Percentiles rank a stretch among this genome's conserved stretches.
These are phyloP conservation scores for Avena atlantica DNA, from an alignment of 176 grass and related monocot species.

Conservation along the genomic window DNA sequence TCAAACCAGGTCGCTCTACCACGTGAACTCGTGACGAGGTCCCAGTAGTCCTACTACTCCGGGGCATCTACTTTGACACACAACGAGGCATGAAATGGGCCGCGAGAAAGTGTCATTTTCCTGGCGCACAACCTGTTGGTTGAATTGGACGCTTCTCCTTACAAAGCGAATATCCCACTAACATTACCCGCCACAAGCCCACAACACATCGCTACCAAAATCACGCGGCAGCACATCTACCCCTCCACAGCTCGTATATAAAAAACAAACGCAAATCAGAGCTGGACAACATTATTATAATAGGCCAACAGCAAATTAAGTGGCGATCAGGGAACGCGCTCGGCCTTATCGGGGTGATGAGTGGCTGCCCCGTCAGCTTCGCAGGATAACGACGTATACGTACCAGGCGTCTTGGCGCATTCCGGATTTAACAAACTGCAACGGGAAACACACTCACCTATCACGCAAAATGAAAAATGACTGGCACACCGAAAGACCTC, in stretches of 20 bases:
- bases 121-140: background rate
- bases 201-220: background rate
- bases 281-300: background rate
- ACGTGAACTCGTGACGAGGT: too few species aligned
- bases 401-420: too few species aligned
- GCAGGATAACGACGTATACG: conserved; percentile 19
- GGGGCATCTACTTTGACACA: background rate
- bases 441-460: background rate
- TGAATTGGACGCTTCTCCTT: conserved; percentile 3
- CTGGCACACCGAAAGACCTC: background rate
- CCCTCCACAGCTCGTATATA: too few species aligned
- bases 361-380: conserved; percentile 24
- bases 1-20: background rate
- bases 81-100: conserved; percentile 33
- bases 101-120: background rate
- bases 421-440: background rate
- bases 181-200: background rate
- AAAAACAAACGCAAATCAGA: background rate
- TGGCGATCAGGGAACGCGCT: background rate
- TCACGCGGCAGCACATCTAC: background rate
- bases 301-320: background rate
- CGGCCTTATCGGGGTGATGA: conserved; percentile 21
- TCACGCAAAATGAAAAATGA: background rate
- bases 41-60: background rate
- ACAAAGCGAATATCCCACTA: background rate